Base-by-base conservation (phyloP, 225 moss, liverwort and hornwort species). In the Sphagnum contortum region DNA sequence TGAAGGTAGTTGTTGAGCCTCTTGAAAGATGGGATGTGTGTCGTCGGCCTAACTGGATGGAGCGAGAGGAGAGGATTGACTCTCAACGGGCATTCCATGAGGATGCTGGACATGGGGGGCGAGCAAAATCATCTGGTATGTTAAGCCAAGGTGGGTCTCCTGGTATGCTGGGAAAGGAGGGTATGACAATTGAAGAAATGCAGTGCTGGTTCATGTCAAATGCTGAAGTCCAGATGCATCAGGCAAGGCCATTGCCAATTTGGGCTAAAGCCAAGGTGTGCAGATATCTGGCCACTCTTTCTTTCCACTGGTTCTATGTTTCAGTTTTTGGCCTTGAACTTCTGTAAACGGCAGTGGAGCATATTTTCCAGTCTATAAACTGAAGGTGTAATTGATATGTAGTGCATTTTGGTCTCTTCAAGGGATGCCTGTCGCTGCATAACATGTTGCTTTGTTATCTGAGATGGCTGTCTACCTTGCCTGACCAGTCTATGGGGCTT, bases 171-270 rank as follows among this genome's bases (percentile, higher is more conserved):
- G 71, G 54, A 1, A 93, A 84, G 71, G 98, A 91, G 65, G 87
- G 86, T 12, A 81, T 64, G 74, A 78, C 87, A 8, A 75, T 81
- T 5, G 98, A 91, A 71, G 93, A 98, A 71, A 78, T 91, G 91
- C 98, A 98, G 63, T 89, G 98, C 4, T 93, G 91, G 92, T 98
- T 82, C 47, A 98, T 98, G 98, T 98, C 98, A 0, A 98, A 98
- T 69, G 98, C 98, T 49, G 98, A 98, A 86, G 98, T 98, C 8
- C 98, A 98, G 78, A 98, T 93, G 93, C 98, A 98, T 67, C 98
- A 93, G 68, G 84, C 93, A 2, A 81, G 93, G 72, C 87, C 91
- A 45, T 78, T 93, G 69, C 98, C 93, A 29, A 86, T 93, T 44
- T 98, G 98, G 98, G 91, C 93, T 46, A 92, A 84, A 70, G 72